A percentile compares a stretch with the other conserved stretches of the same genome.
Evolutionary conservation across 345 rosid species (phyloP).

Genomic region (Bretschneidera sinensis): DNA sequence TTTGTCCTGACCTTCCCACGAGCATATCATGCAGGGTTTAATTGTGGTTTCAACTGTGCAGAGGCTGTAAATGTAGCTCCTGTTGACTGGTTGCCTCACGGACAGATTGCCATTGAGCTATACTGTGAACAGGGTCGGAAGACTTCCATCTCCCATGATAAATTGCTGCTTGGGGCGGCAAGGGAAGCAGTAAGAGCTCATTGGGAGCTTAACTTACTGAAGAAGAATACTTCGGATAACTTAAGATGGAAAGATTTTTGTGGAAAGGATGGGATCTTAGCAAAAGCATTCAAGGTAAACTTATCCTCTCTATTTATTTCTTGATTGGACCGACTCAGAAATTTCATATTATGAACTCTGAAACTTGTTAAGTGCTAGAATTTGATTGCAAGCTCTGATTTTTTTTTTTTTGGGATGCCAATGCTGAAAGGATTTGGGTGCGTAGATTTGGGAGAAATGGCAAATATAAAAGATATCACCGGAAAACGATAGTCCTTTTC

Average conservation of each 20-base stretch:
- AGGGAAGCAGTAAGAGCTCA: slow-evolving; percentile 97
- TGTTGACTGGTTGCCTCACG: slow-evolving; percentile 98
- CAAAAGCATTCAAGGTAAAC: slow-evolving; percentile 80
- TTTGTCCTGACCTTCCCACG: slow-evolving; percentile 96
- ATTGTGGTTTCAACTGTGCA: slow-evolving; percentile 93
- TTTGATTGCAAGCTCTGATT: background rate
- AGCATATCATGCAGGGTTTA: slow-evolving; percentile 98
- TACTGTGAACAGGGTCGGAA: slow-evolving; percentile 86
- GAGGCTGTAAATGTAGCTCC: slow-evolving; percentile 99
- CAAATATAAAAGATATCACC: too few relatives aligned
- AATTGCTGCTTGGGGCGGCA: slow-evolving; percentile 95
- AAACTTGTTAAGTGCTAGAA: background rate
- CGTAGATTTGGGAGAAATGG: too few relatives aligned
- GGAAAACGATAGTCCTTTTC: too few relatives aligned
- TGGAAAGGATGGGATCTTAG: slow-evolving; percentile 81
- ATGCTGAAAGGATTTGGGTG: too few relatives aligned
- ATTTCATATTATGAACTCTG: slow-evolving; percentile 4
- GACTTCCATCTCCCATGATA: slow-evolving; percentile 97
- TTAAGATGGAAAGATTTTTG: slow-evolving; percentile 81
- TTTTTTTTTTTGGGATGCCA: too few relatives aligned
- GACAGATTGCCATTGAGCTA: slow-evolving; percentile 85
- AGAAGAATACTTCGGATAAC: slow-evolving; percentile 65
- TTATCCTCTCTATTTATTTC: slow-evolving; percentile 14
- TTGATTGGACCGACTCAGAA: slow-evolving; percentile 4
- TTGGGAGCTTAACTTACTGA: slow-evolving; percentile 90